phyloP scores from a whole-genome alignment of 352 stramenopile species.

The Poterioochromonas sp. region DNA sequence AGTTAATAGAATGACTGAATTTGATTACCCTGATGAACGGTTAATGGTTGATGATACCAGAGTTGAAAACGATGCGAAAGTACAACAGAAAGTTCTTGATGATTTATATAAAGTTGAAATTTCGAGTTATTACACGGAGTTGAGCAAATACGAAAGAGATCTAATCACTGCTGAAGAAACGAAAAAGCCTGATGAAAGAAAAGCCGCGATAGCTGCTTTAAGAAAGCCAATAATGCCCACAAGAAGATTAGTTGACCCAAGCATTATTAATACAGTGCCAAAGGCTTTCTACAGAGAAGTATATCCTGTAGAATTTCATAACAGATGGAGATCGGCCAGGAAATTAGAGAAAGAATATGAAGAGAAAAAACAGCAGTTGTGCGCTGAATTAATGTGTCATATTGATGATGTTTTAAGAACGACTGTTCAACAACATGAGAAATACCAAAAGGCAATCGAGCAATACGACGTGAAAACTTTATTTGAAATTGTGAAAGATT shows the following conservation, averaged over 20 bases:
- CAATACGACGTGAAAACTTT: background rate
- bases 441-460: background rate
- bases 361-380: background rate
- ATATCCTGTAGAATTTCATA: background rate
- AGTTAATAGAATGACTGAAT: no score
- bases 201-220: background rate
- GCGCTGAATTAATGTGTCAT: background rate
- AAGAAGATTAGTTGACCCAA: background rate
- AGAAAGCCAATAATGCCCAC: background rate
- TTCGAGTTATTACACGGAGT: background rate
- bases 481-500: constrained; percentile 2
- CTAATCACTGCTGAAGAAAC: background rate
- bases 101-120: background rate
- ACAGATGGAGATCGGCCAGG: background rate
- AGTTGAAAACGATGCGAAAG: no score
- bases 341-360: background rate
- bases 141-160: background rate
- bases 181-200: background rate
- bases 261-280: background rate
- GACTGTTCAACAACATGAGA: background rate
- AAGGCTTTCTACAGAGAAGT: background rate
- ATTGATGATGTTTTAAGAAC: background rate
- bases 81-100: no score
- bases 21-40: no score
- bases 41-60: no score